Base-by-base conservation (phyloP, 495 filamentous ascomycete species). In the Cenococcum geophilum region DNA sequence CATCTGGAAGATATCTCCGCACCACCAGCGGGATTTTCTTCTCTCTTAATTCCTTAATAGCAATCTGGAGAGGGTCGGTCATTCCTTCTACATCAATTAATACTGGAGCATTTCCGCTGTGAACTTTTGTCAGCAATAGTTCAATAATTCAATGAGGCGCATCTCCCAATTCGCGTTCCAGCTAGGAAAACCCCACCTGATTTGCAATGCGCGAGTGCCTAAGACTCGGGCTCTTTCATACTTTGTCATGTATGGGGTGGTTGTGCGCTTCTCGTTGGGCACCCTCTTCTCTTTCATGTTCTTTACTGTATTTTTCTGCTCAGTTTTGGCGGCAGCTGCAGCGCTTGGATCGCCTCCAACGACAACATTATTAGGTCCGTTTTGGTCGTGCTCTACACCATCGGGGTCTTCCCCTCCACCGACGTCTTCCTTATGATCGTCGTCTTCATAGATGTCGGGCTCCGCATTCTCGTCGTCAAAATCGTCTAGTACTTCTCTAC, bases 161-260 rank as follows among this genome's bases (percentile, higher is more conserved):
- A 18, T 50, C 14, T 10, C 53, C 53, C 25, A 10, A 23, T n/a
- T 9, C 20, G 14, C 9, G 42, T 35, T 60, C 20, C 20, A 18
- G 21, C 14, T 42, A 3, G 20, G 1, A n/a, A 53, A 75, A 25
- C 5, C 85, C 47, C 73, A 95, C 91, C 91, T 97, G 71, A 98
- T 98, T 76, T 98, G 93, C 70, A 96, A 72, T 42, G 93, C 95
- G 60, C 93, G 79, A 52, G 92, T 97, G 50, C 93, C 93, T 58
- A 98, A 78, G 58, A 98, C 88, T 67, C 93, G 84, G 53, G 93
- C 93, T 68, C 85, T 82, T 81, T 98, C 93, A 76, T 98, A 98
- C 77, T 98, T 98, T 67, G 93, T 98, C 91, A 98, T 95, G 79
- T 96, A 98, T 5, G 93, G 95, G 47, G 93, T 98, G 1, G 95